Conservation (phyloP, 495 filamentous ascomycete species). For the Glarea lozoyensis region DNA sequence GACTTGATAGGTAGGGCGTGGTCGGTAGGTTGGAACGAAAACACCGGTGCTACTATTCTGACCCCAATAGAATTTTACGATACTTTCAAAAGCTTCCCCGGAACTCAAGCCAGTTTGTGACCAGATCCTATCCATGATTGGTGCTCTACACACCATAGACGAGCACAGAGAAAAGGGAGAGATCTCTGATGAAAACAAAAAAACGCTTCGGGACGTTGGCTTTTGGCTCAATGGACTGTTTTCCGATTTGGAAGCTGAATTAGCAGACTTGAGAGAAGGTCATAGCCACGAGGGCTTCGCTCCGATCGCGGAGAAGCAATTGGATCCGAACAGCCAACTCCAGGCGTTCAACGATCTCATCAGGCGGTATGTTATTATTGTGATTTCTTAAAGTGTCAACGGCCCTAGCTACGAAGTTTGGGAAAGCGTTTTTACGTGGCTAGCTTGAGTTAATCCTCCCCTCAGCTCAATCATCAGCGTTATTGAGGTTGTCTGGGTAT, state of each 20-base stretch:
- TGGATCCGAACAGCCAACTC: background rate
- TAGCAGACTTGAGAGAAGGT: background rate
- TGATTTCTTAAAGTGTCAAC: too few relatives aligned
- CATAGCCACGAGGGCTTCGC: background rate
- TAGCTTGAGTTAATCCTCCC: too few relatives aligned
- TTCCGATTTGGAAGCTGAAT: background rate
- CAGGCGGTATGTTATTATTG: background rate
- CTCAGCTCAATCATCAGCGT: too few relatives aligned
- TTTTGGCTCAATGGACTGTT: background rate
- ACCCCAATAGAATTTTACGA: conserved; percentile 1
- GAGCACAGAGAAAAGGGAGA: background rate
- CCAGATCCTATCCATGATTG: conserved; percentile 5
- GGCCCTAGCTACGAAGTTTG: too few relatives aligned
- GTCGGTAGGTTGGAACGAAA: conserved; percentile 3
- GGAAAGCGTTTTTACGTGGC: too few relatives aligned
- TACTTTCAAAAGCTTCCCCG: conserved; percentile 2
- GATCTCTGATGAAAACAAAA: background rate
- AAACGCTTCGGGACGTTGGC: background rate
- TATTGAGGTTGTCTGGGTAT: too few relatives aligned
- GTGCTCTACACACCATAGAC: background rate
- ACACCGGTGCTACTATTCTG: background rate
- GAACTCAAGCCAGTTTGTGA: conserved; percentile 4
- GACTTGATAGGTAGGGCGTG: background rate
- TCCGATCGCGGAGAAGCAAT: background rate
- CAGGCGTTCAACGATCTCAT: background rate